These are phyloP conservation scores for Blepharisma stoltei DNA, from an alignment of 73 alveolate species.

Conservation along the genomic window DNA sequence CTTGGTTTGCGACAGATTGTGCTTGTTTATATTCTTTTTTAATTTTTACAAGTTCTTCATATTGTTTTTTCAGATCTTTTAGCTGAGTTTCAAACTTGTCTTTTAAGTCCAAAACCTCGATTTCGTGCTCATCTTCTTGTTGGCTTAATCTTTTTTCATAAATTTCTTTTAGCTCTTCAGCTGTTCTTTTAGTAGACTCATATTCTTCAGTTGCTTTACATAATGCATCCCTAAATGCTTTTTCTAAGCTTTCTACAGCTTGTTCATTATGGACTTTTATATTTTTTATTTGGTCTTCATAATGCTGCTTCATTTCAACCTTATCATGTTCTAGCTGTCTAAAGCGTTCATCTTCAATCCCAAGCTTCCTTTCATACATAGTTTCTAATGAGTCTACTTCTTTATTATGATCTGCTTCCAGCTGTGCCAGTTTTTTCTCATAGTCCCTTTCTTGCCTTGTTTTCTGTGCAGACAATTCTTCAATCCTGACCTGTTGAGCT, in stretches of 20 bases:
- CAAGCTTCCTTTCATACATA: constrained; percentile 80
- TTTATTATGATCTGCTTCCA: constrained; percentile 70
- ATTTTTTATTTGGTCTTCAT: constrained; percentile 60
- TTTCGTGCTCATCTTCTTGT: constrained; percentile 79
- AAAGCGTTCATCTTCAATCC: constrained; percentile 70
- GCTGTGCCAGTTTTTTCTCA: constrained; percentile 63
- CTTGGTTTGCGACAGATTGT: constrained; percentile 36
- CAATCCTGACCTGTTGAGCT: constrained; percentile 61
- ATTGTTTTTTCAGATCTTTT: constrained; percentile 38
- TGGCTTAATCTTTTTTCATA: constrained; percentile 71
- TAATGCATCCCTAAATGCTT: constrained; percentile 53
- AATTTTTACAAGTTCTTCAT: constrained; percentile 33
- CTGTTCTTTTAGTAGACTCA: constrained; percentile 62
- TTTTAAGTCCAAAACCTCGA: constrained; percentile 57
- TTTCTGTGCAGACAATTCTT: constrained; percentile 62
- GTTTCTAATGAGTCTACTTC: constrained; percentile 76
- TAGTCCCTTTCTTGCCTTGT: constrained; percentile 66
- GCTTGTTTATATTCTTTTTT: constrained; percentile 41
- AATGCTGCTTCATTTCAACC: constrained; percentile 70
- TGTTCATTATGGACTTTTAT: constrained; percentile 57
- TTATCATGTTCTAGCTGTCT: constrained; percentile 73
- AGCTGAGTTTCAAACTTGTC: constrained; percentile 38
- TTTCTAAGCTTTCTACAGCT: constrained; percentile 54
- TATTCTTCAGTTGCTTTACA: constrained; percentile 58
- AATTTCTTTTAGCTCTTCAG: constrained; percentile 59